Conservation (phyloP, 176 grass and related monocot genomes). For the Oryza rufipogon region DNA sequence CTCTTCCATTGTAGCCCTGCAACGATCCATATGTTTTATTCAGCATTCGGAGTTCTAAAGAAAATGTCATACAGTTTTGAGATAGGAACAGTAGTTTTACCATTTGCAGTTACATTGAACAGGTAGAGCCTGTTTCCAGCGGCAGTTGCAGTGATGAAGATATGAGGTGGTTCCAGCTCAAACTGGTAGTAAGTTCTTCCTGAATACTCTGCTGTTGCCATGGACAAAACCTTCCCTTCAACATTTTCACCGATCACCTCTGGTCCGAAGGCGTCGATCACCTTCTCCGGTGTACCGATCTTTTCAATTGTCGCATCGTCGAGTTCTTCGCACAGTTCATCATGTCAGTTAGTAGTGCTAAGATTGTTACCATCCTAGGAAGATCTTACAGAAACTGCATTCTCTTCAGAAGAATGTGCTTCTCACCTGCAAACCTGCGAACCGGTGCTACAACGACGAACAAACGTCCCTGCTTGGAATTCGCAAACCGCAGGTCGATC, state of each 20-base stretch:
- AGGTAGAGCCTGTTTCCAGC: constrained; percentile 95
- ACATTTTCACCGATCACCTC: constrained; percentile 94
- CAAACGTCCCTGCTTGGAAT: constrained; percentile 71
- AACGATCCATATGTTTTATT: not conserved
- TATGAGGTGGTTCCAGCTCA: constrained; percentile 85
- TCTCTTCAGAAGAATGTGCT: constrained; percentile 1
- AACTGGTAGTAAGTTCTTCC: constrained; percentile 94
- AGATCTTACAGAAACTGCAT: not conserved
- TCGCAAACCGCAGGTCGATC: constrained; percentile 87
- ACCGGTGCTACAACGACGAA: constrained; percentile 87
- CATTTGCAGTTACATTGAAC: constrained; percentile 85
- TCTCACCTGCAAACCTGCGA: constrained; percentile 78
- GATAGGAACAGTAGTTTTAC: constrained; percentile 37
- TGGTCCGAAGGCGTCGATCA: constrained; percentile 81
- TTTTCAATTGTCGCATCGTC: constrained; percentile 70
- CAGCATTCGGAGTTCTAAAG: not conserved
- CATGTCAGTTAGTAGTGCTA: not conserved
- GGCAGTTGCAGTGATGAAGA: constrained; percentile 89
- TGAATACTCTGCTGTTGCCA: constrained; percentile 56
- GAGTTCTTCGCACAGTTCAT: constrained; percentile 25
- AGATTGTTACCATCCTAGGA: constrained; percentile 5
- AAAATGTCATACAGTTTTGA: not conserved
- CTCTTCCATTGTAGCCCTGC: constrained; percentile 98
- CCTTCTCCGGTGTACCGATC: constrained; percentile 74
- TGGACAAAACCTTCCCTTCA: constrained; percentile 81